Evolutionary conservation across 495 filamentous ascomycete species (phyloP).

Genomic region (Hamigera avellanea): DNA sequence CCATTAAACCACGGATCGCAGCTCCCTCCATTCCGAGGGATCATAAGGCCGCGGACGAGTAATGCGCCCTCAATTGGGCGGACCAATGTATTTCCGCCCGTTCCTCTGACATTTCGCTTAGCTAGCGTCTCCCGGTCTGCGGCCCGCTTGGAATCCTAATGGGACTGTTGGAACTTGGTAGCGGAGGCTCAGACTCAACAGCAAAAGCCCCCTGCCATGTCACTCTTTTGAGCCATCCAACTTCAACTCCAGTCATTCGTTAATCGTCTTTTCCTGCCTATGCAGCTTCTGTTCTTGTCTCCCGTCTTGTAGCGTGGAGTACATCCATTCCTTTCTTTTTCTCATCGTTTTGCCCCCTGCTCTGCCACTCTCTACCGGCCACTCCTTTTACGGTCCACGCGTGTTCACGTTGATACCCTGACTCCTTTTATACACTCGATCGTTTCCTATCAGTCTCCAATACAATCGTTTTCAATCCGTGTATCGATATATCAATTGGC

Average conservation of each 20-base stretch:
- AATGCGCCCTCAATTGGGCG: not conserved
- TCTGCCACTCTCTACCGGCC: constrained; percentile 18
- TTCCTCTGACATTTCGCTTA: constrained; percentile 1
- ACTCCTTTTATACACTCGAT: constrained; percentile 1
- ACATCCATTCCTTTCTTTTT: constrained; percentile 13
- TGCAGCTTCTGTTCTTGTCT: not conserved
- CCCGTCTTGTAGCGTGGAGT: constrained; percentile 1
- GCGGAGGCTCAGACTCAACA: not conserved
- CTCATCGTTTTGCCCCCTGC: constrained; percentile 6
- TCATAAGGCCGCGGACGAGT: not conserved
- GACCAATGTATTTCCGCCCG: not conserved
- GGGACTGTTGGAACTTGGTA: not conserved
- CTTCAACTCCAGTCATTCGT: constrained; percentile 27
- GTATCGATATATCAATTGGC: constrained; percentile 1
- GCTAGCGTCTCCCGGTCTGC: no score
- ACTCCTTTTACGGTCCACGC: constrained; percentile 23
- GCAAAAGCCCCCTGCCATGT: constrained; percentile 10
- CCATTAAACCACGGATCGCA: no score
- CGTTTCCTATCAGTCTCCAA: constrained; percentile 1
- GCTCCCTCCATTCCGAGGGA: not conserved
- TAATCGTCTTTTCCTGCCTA: constrained; percentile 6
- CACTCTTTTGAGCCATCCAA: constrained; percentile 20
- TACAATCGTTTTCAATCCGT: constrained; percentile 8
- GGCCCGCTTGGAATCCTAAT: not conserved
- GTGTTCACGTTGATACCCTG: not conserved